Evolutionary conservation across 2,329 filamentous ascomycete genomes (phyloP), one percentile per base, ranked within the genome.

Genomic region (Diaporthe sp.): DNA sequence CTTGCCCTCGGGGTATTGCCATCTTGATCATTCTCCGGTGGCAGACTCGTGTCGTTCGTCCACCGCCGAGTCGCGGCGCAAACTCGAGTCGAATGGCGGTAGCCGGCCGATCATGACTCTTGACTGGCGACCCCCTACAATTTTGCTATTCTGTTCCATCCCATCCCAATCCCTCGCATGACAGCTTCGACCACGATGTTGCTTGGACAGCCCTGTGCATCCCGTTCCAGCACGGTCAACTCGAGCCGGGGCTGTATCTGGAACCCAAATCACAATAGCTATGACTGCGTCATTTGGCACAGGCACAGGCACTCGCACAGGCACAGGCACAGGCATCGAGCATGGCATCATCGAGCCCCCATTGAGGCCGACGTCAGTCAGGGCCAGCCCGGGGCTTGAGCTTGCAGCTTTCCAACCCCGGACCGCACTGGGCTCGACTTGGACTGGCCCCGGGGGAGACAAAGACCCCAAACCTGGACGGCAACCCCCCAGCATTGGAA

Each of bases 401-500:
- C 63, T 68, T 27, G 27, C 44, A 53, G 47, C 63, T 39, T 39
- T 19, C 47, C 63, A 53, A 53, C 47, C 63, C 63, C 63, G 47
- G 63, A 53, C 63, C 47, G 63, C 63, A 39, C 63, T 68, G 63
- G 63, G 63, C 63, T 68, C 44, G 63, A 53, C 63, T 68, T 39
- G 63, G 44, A 53, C 47, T 68, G 63, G 63, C 47, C 63, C 19
- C 32, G 15, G n/a, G 12, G 63, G 9, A 53, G 17, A 35, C 44
- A 51, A 51, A 68, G 63, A 53, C 30, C 63, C 63, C 63, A 35
- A 37, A 53, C 63, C 63, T 68, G 63, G 47, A 39, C 44, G 32
- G 47, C 44, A 51, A 19, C 27, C 59, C 59, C 42, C 63, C 63
- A 63, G 58, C 69, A 71, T 42, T 71, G 42, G 44, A 32, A 63